Evolutionary conservation across 306 rosid species (phyloP), one percentile per base, ranked within the genome.

Genomic region (Chamaecrista fasciculata): DNA sequence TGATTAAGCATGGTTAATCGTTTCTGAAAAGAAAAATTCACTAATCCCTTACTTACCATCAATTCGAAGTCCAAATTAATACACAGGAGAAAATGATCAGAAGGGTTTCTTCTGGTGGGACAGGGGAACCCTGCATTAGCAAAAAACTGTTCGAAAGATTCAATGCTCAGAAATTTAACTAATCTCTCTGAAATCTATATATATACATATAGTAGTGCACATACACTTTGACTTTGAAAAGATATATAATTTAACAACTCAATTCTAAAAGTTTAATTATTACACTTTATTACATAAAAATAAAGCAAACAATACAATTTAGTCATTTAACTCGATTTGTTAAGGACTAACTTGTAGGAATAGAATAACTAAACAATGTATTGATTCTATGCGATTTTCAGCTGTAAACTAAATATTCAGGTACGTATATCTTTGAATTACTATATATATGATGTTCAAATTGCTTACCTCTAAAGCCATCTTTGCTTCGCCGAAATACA

Each of bases 21-120:
- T 73, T 83, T 86, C 80, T 28, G 18, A 18, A 33, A 18, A 19
- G 7, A 24, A 63, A 7, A 44, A 10, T 37, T 25, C 53, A 33
- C 51, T 60, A 34, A 31, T 10, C 36, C 43, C 40, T 31, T 26
- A 56, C 79, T 11, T 66, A 86, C 85, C 12, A 14, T 80, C 36
- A 76, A 51, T 55, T 86, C 96, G 24, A 86, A 89, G 67, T 89
- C 91, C 69, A 84, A 70, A 78, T 84, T 84, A 58, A 84, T 58
- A 26, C 89, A 84, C 8, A 84, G 44, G 18, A 58, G 64, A 23
- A 58, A 58, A 39, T 58, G 64, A 58, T 58, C 64, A 8, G 64
- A 19, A 58, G 64, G 64, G 9, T 58, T 58, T 9, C 64, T 31
- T 58, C 26, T 58, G 11, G 64, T n/a, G 16, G 64, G 64, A 18